These are phyloP conservation scores for Colletotrichum neosansevieriae DNA, from an alignment of 2,329 filamentous ascomycete species.

Conservation along the genomic window DNA sequence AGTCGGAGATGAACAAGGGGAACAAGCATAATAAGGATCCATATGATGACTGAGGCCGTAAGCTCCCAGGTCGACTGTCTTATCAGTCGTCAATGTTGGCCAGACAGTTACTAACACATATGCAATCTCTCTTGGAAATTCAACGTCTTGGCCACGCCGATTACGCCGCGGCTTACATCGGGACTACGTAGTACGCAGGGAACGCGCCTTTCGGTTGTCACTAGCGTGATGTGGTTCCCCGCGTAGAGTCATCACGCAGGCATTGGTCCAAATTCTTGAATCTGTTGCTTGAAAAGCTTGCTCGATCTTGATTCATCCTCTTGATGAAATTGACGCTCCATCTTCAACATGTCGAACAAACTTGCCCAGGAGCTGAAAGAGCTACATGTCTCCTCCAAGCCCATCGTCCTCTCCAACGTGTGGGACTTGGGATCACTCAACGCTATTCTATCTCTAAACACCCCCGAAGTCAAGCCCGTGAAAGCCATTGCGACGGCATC, in stretches of 20 bases:
- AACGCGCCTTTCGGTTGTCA: neutral
- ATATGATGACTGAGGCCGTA: neutral
- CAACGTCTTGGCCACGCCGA: too few species aligned
- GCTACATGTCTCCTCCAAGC: constrained; percentile 63
- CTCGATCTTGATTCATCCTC: too few species aligned
- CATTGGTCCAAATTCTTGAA: too few species aligned
- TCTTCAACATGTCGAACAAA: constrained; percentile 41
- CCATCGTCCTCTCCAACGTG: constrained; percentile 67
- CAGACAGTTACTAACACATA: too few species aligned
- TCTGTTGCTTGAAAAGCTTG: too few species aligned
- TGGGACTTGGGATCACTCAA: constrained; percentile 65
- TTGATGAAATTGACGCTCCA: too few species aligned
- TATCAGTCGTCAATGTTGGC: neutral
- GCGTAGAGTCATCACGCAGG: neutral
- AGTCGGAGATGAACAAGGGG: neutral
- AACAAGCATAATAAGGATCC: neutral
- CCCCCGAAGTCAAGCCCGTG: constrained; percentile 48
- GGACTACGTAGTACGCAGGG: too few species aligned
- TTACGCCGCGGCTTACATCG: too few species aligned
- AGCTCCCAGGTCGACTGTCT: too few species aligned
- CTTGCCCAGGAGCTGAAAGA: constrained; percentile 52
- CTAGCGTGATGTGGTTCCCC: neutral
- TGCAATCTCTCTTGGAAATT: too few species aligned
- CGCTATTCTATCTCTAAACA: constrained; percentile 57
- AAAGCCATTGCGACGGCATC: constrained; percentile 63